phyloP scores from a whole-genome alignment of 192 early-diverging fungal genomes.

The Backusella macrospora region DNA sequence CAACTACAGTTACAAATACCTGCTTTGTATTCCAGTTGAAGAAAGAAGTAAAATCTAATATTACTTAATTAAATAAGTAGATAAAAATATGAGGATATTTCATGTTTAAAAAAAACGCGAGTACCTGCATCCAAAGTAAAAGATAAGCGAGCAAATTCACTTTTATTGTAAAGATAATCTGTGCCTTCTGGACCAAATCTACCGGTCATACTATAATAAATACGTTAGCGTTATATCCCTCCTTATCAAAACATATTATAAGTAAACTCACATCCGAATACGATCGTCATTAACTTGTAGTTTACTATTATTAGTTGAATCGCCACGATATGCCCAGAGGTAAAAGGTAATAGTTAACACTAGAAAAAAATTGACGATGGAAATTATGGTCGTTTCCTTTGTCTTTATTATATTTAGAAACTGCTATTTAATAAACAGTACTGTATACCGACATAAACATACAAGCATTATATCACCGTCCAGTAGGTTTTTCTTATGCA shows the following conservation, averaged over 20 bases:
- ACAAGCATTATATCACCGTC: neutral
- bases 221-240: neutral
- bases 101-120: neutral
- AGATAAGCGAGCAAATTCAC: conserved; percentile 62
- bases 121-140: conserved; percentile 75
- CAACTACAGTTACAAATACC: conserved; percentile 77
- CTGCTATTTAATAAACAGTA: neutral
- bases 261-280: neutral
- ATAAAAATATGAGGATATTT: neutral
- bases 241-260: neutral
- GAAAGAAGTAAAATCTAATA: conserved; percentile 73
- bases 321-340: neutral
- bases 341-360: neutral
- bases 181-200: conserved; percentile 54
- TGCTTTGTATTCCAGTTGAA: conserved; percentile 95
- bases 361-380: neutral
- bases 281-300: neutral
- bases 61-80: neutral
- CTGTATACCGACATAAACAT: neutral
- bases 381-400: neutral
- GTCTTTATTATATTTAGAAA: neutral
- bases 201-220: conserved; percentile 40
- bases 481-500: neutral
- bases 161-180: conserved; percentile 54
- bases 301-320: neutral